Evolutionary conservation across 2,329 filamentous ascomycete genomes (phyloP).

Genomic region (Epichloe festucae): DNA sequence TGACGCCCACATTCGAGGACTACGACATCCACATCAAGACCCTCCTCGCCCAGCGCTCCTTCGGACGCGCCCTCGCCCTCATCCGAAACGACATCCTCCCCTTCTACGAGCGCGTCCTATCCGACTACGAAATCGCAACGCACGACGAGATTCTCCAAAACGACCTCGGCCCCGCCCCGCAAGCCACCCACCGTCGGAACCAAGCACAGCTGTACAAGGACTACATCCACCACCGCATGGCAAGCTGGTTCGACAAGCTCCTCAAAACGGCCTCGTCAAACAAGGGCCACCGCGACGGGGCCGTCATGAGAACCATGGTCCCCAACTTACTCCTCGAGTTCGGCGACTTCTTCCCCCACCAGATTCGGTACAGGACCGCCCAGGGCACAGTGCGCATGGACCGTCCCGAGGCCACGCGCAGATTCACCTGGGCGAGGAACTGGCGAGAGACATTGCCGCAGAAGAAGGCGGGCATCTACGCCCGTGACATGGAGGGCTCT

Average conservation of each 20-base stretch:
- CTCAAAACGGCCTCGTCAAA: slow-evolving; percentile 14
- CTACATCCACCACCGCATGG: slow-evolving; percentile 19
- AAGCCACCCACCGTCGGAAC: slow-evolving; percentile 14
- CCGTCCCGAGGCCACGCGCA: slow-evolving; percentile 10
- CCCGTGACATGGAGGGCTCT: slow-evolving; percentile 5
- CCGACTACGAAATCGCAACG: slow-evolving; percentile 15
- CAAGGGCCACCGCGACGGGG: slow-evolving; percentile 11
- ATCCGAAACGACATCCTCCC: slow-evolving; percentile 30
- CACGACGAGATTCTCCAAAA: slow-evolving; percentile 21
- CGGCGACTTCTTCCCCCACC: slow-evolving; percentile 18
- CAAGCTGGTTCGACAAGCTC: slow-evolving; percentile 15
- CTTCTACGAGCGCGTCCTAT: slow-evolving; percentile 17
- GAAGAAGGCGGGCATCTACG: slow-evolving; percentile 9
- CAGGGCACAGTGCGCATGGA: slow-evolving; percentile 18
- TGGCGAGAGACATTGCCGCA: slow-evolving; percentile 17
- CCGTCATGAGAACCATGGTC: slow-evolving; percentile 11
- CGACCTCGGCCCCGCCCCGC: slow-evolving; percentile 9
- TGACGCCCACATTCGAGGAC: slow-evolving; percentile 44
- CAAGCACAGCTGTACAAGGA: slow-evolving; percentile 20
- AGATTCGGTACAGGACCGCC: slow-evolving; percentile 19
- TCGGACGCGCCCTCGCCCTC: slow-evolving; percentile 20
- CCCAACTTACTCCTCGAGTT: slow-evolving; percentile 22
- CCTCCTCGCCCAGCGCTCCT: slow-evolving; percentile 18
- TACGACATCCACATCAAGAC: slow-evolving; percentile 32
- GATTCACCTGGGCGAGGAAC: slow-evolving; percentile 12